Conservation (phyloP, 768 basidiomycete genomes). For the Wakefieldia striispora region DNA sequence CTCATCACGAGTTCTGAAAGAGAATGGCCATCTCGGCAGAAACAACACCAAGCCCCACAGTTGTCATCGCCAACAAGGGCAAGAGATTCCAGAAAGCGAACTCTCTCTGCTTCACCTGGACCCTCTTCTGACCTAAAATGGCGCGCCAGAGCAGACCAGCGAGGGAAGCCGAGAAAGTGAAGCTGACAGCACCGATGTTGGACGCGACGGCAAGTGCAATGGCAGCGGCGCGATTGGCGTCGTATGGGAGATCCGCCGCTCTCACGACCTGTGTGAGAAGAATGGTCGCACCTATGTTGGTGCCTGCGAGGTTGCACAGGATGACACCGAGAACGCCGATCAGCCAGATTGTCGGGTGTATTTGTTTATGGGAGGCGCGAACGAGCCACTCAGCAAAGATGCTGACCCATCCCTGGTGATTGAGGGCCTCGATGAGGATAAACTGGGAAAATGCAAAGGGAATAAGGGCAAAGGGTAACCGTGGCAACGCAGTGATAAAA, state of each 20-base stretch:
- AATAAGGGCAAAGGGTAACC: slow-evolving; percentile 77
- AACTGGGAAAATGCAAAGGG: slow-evolving; percentile 96
- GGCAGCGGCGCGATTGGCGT: slow-evolving; percentile 51
- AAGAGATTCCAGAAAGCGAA: slow-evolving; percentile 76
- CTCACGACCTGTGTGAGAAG: slow-evolving; percentile 79
- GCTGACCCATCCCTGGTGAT: slow-evolving; percentile 83
- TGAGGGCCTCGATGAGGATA: slow-evolving; percentile 84
- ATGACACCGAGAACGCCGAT: slow-evolving; percentile 71
- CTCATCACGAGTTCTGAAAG: slow-evolving; percentile 20
- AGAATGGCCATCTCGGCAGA: slow-evolving; percentile 72
- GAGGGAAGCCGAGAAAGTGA: slow-evolving; percentile 84
- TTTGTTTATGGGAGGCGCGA: slow-evolving; percentile 39
- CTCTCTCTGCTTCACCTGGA: slow-evolving; percentile 52
- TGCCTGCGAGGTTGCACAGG: slow-evolving; percentile 80
- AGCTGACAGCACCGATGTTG: slow-evolving; percentile 89
- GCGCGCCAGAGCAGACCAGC: slow-evolving; percentile 83
- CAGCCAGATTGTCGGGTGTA: slow-evolving; percentile 57
- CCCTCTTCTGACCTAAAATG: slow-evolving; percentile 73
- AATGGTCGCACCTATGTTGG: slow-evolving; percentile 91
- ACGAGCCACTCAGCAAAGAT: slow-evolving; percentile 73
- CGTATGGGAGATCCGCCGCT: slow-evolving; percentile 35
- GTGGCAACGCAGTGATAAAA: slow-evolving; percentile 57
- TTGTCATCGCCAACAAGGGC: slow-evolving; percentile 64
- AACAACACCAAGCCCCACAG: slow-evolving; percentile 65
- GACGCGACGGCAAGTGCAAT: slow-evolving; percentile 80